Percentiles rank a stretch among this genome's conserved stretches.
Conservation (phyloP, 768 basidiomycete genomes). For the Suillus decipiens region DNA sequence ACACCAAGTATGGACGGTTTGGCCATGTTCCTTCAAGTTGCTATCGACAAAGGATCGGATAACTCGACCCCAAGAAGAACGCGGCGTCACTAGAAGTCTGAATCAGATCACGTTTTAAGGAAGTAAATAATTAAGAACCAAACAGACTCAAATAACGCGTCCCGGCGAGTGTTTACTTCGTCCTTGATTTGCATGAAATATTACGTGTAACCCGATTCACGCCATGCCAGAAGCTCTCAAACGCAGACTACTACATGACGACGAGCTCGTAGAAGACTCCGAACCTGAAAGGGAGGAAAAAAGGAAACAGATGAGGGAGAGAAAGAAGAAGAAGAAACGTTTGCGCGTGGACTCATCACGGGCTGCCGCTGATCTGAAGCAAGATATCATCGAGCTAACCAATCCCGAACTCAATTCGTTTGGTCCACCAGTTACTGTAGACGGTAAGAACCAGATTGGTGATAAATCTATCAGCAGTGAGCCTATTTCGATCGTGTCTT, state of each 20-base stretch:
- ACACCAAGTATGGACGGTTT: constrained; percentile 10
- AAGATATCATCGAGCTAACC: constrained; percentile 8
- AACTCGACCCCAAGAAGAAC: constrained; percentile 1
- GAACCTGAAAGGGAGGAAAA: constrained; percentile 65
- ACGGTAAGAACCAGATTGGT: background rate
- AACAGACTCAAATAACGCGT: constrained; percentile 50
- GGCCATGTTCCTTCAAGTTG: constrained; percentile 23
- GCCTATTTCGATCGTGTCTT: background rate
- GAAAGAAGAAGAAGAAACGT: constrained; percentile 19
- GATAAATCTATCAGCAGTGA: background rate
- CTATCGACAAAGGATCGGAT: constrained; percentile 13
- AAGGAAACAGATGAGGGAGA: constrained; percentile 23
- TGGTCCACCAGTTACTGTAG: background rate
- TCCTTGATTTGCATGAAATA: background rate
- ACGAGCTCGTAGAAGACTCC: constrained; percentile 63
- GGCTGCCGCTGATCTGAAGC: background rate
- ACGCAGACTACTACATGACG: constrained; percentile 3
- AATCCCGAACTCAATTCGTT: background rate
- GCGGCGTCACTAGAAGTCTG: background rate
- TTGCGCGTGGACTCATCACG: background rate
- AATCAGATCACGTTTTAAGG: constrained; percentile 12
- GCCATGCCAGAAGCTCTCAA: background rate
- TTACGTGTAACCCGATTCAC: background rate
- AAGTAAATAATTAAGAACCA: constrained; percentile 14
- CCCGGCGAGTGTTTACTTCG: background rate